Evolutionary conservation across 257 asterid genomes (phyloP).

Genomic region (Primulina huaijiensis): DNA sequence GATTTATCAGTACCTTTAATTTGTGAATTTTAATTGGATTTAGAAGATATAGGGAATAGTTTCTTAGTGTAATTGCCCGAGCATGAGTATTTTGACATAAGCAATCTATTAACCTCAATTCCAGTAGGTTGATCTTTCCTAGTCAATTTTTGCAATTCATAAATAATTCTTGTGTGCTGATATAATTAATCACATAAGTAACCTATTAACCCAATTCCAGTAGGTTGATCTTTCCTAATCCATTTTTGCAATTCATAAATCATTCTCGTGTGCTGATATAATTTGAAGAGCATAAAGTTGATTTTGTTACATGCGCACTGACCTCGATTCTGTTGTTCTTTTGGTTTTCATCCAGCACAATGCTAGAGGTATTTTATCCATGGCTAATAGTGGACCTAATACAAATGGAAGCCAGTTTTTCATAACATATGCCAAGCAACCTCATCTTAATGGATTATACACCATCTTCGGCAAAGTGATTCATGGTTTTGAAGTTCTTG

Average conservation of each 20-base stretch:
- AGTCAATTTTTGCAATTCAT: slow-evolving; percentile 5
- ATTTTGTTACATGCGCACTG: slow-evolving; percentile 9
- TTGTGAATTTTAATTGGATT: not conserved
- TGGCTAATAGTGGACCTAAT: slow-evolving; percentile 96
- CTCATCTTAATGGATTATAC: slow-evolving; percentile 88
- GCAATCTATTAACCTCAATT: not conserved
- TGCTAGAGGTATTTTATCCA: slow-evolving; percentile 91
- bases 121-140: not conserved
- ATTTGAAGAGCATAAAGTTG: slow-evolving; percentile 9
- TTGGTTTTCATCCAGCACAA: slow-evolving; percentile 61
- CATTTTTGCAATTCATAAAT: slow-evolving; percentile 4
- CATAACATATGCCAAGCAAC: slow-evolving; percentile 72
- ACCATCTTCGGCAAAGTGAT: slow-evolving; percentile 95
- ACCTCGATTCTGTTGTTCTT: slow-evolving; percentile 7
- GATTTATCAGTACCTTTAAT: slow-evolving; percentile 8
- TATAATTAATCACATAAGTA: not conserved
- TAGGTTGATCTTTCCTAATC: not conserved
- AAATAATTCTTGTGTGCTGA: slow-evolving; percentile 1
- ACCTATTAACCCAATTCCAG: slow-evolving; percentile 9
- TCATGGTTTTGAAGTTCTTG: slow-evolving; percentile 96
- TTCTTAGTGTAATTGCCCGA: slow-evolving; percentile 11
- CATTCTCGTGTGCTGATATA: slow-evolving; percentile 5
- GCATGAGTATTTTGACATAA: not conserved
- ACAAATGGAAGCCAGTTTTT: slow-evolving; percentile 98
- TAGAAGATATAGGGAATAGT: not conserved